A percentile compares a stretch with the other conserved stretches of the same genome.
These are phyloP conservation scores for Cladorrhinum samala DNA, from an alignment of 495 filamentous ascomycete genomes.

Conservation along the genomic window DNA sequence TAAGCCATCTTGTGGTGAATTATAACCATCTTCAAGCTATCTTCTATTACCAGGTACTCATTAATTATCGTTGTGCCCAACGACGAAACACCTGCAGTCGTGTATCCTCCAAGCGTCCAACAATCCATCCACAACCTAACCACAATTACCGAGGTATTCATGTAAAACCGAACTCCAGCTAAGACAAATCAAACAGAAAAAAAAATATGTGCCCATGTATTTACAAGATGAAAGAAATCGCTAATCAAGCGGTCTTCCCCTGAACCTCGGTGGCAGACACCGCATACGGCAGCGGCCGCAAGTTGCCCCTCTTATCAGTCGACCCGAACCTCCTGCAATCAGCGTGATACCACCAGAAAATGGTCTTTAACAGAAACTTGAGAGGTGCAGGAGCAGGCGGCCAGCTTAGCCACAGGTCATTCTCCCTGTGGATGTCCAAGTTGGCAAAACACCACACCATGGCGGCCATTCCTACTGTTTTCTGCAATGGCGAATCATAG, in stretches of 20 bases:
- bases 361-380: conserved; percentile 16
- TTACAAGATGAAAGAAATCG: too few species aligned
- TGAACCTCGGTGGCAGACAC: not conserved
- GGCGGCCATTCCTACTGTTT: conserved; percentile 12
- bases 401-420: conserved; percentile 26
- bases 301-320: conserved; percentile 21
- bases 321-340: conserved; percentile 31
- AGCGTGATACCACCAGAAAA: conserved; percentile 24
- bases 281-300: conserved; percentile 23
- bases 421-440: conserved; percentile 40
- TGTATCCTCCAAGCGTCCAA: too few species aligned
- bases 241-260: not conserved
- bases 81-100: too few species aligned
- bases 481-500: conserved; percentile 3
- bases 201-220: not conserved
- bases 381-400: conserved; percentile 26
- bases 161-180: not conserved
- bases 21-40: too few species aligned
- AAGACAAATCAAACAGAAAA: not conserved
- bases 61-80: too few species aligned
- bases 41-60: too few species aligned
- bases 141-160: too few species aligned
- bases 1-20: too few species aligned
- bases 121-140: too few species aligned
- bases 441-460: conserved; percentile 28